Evolutionary conservation across 306 rosid species (phyloP), one percentile per base, ranked within the genome.

Genomic region (Lablab purpureus): DNA sequence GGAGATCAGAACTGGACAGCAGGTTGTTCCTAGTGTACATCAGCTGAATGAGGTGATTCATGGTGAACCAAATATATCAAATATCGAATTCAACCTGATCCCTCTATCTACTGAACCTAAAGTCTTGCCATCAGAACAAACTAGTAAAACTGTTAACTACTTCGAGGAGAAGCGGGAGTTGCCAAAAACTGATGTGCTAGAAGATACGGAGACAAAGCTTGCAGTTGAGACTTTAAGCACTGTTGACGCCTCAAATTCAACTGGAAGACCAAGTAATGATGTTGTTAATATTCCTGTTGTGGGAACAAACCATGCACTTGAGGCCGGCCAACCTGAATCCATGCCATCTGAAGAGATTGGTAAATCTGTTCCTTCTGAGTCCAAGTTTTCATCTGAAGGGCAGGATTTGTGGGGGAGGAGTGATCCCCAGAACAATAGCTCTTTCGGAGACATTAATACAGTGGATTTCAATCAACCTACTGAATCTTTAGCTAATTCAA

Each of bases 21-120:
- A 72, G 68, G 75, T 41, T 51, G 37, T 59, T 36, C 66, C 41
- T 84, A 67, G 63, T 52, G 69, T 41, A 74, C 73, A 22, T 67
- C 81, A 67, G 49, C 58, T 65, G 79, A 88, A 84, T 73, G 78
- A 78, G 63, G 59, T 28, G 70, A 63, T 80, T 76, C 75, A 56
- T 65, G 63, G 56, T 7, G 88, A 78, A 21, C 36, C 85, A 21
- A 78, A 80, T 71, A 74, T 13, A 41, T 64, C 74, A 55, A 72
- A 80, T 37, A 34, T 83, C 15, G 87, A 82, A 80, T 81, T 77
- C 83, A 83, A 82, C 71, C 77, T 60, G 49, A 81, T 41, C 62
- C 83, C 84, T 25, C 56, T 30, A 52, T 34, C 74, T 82, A 78
- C 85, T 75, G 88, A 81, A 72, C 79, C 80, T 21, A 75, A 77